A percentile compares a stretch with the other conserved stretches of the same genome.
phyloP scores from a whole-genome alignment of 208 protist species.

The Wallacemonas sp. region DNA sequence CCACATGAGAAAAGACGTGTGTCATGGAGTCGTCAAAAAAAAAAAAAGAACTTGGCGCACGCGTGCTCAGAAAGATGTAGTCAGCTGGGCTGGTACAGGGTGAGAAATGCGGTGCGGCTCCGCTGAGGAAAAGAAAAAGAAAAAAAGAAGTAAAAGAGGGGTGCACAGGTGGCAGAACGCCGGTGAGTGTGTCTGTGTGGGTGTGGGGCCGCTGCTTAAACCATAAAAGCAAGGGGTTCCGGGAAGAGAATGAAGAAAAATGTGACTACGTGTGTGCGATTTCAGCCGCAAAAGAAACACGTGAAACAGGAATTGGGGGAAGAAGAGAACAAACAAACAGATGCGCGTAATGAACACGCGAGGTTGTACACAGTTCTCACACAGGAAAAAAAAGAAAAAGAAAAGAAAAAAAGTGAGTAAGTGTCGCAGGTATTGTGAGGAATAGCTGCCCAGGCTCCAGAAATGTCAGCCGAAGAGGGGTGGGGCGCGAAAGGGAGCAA shows the following conservation, averaged over 20 bases:
- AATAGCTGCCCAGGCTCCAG: too few relatives aligned
- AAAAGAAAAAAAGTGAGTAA: slow-evolving; percentile 4
- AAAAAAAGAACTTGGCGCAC: too few relatives aligned
- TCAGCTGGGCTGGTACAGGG: too few relatives aligned
- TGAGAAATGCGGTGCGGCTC: too few relatives aligned
- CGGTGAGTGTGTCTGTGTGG: too few relatives aligned
- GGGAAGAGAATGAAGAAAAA: background rate
- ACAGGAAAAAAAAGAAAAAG: background rate
- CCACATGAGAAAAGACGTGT: background rate
- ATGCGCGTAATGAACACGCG: too few relatives aligned
- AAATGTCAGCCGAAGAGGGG: too few relatives aligned
- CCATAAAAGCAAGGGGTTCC: background rate
- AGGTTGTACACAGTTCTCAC: too few relatives aligned
- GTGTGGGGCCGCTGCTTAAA: too few relatives aligned
- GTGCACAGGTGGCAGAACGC: background rate
- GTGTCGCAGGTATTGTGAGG: background rate
- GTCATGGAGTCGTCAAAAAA: background rate
- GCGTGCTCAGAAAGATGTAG: too few relatives aligned
- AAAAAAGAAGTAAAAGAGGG: slow-evolving; percentile 8
- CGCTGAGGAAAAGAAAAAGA: background rate
- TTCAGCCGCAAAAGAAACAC: background rate
- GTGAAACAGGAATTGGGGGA: background rate
- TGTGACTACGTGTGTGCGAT: background rate
- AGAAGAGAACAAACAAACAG: background rate
- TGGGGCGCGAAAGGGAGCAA: too few relatives aligned